Base-by-base conservation (phyloP, 192 early-diverging fungal species). In the Cladochytrium replicatum region DNA sequence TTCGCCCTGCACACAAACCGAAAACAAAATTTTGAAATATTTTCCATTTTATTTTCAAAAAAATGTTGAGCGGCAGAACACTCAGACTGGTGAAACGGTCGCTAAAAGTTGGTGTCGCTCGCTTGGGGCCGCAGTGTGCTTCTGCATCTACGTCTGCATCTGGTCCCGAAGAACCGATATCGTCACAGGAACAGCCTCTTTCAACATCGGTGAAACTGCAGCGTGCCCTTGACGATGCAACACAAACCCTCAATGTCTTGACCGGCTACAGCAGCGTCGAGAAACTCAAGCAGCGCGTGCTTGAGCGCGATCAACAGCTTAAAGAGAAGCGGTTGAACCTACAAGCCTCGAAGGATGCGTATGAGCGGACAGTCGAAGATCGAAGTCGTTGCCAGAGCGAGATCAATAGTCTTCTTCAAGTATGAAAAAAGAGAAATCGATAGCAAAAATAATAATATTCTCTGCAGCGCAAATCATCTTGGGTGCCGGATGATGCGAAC, bases 321-420 rank as follows among this genome's bases (percentile, higher is more conserved):
- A 52, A 58, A 29, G 42, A 15, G 24, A 58, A 57, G 29, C 26
- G 52, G 32, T 30, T 34, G 0, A 32, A 44, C 15, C 53, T 63
- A 4, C 58, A 66, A 7, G 40, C 15, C 17, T 41, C 59, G 3
- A 68, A 71, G 50, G 8, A 13, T n/a, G 29, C 26, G n/a, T 75
- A 72, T 46, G 68, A 75, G 49, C n/a, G 29, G 7, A 57, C 38
- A 43, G 69, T 75, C 28, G 72, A 75, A 7, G 66, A 71, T 54
- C 48, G 68, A 9, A 17, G 61, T 32, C 39, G 50, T 21, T 59
- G 54, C 24, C 72, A 75, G 50, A 43, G 56, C 41, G 68, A 75
- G 50, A 28, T 71, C 38, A 69, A 60, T 28, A 60, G 66, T 9
- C 41, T 75, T 24, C 41, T 62, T 37, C 49, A 68, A 31, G 57